A percentile compares a stretch with the other conserved stretches of the same genome.
These are phyloP conservation scores for Vigna mungo DNA, from an alignment of 306 rosid species.

Conservation along the genomic window DNA sequence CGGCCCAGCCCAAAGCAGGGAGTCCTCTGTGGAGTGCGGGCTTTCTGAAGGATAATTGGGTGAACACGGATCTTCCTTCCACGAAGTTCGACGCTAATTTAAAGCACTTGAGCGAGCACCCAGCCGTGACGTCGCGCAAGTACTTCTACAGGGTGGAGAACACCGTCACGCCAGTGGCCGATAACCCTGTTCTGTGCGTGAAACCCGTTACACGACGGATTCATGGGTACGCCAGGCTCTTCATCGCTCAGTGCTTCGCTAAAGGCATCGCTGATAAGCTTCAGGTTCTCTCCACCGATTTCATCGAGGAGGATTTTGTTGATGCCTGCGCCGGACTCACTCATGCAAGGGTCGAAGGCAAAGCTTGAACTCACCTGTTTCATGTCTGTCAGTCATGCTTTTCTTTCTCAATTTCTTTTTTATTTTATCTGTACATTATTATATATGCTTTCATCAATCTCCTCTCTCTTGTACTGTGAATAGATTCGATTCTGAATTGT, in stretches of 20 bases:
- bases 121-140: conserved; percentile 62
- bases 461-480: neutral
- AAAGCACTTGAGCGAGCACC: conserved; percentile 74
- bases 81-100: conserved; percentile 83
- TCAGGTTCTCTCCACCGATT: conserved; percentile 83
- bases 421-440: neutral
- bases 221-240: conserved; percentile 70
- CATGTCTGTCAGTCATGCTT: too few species aligned
- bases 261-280: conserved; percentile 60
- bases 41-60: conserved; percentile 79
- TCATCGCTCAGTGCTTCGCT: conserved; percentile 66
- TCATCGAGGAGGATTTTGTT: conserved; percentile 80
- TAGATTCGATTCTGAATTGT: neutral
- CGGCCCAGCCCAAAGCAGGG: conserved; percentile 67
- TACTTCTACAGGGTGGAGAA: conserved; percentile 93
- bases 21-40: conserved; percentile 72
- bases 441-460: neutral
- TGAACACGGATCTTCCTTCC: conserved; percentile 85
- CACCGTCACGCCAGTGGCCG: conserved; percentile 82
- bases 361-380: conserved; percentile 44
- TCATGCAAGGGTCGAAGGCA: conserved; percentile 75
- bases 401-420: too few species aligned
- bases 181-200: conserved; percentile 81
- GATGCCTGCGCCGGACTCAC: conserved; percentile 84
- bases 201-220: conserved; percentile 80